Percentiles rank a stretch among this genome's conserved stretches.
These are phyloP conservation scores for Alternaria incomplexa DNA, from an alignment of 2,329 filamentous ascomycete genomes.

Conservation along the genomic window DNA sequence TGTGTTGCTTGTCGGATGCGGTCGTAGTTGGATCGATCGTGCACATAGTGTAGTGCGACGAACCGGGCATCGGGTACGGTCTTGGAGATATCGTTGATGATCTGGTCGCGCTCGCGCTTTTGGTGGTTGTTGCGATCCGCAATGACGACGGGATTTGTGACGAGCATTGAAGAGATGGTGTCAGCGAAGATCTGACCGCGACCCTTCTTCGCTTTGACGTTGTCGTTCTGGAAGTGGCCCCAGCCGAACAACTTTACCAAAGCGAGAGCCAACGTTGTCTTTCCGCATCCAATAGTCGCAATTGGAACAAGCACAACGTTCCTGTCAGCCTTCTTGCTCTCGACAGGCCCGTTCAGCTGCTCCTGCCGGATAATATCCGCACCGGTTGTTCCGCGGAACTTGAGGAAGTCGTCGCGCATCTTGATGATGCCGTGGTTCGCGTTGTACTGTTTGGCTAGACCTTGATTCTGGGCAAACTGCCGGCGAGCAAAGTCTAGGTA, in stretches of 20 bases:
- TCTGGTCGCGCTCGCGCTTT: slow-evolving; percentile 83
- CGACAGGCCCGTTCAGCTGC: slow-evolving; percentile 60
- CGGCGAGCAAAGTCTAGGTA: slow-evolving; percentile 83
- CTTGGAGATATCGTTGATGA: slow-evolving; percentile 77
- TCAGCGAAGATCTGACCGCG: slow-evolving; percentile 80
- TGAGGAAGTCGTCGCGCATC: slow-evolving; percentile 85
- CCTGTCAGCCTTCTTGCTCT: slow-evolving; percentile 61
- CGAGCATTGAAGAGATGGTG: slow-evolving; percentile 69
- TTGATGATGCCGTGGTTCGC: slow-evolving; percentile 94
- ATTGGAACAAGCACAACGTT: slow-evolving; percentile 87
- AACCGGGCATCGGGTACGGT: slow-evolving; percentile 69
- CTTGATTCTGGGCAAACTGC: slow-evolving; percentile 71
- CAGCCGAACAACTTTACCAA: slow-evolving; percentile 83
- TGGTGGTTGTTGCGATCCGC: slow-evolving; percentile 96
- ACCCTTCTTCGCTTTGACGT: slow-evolving; percentile 77
- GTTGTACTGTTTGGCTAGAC: slow-evolving; percentile 74
- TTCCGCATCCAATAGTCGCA: slow-evolving; percentile 93
- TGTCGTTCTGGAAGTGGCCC: slow-evolving; percentile 96
- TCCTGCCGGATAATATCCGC: slow-evolving; percentile 85
- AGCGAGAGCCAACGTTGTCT: slow-evolving; percentile 88
- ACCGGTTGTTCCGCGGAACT: slow-evolving; percentile 82
- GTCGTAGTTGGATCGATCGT: slow-evolving; percentile 71
- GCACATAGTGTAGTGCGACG: slow-evolving; percentile 87
- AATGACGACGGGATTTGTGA: slow-evolving; percentile 73
- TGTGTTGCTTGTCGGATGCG: slow-evolving; percentile 77